A percentile compares a stretch with the other conserved stretches of the same genome.
phyloP scores from a whole-genome alignment of 1,284 basidiomycete species.

The Heterobasidion annosum region DNA sequence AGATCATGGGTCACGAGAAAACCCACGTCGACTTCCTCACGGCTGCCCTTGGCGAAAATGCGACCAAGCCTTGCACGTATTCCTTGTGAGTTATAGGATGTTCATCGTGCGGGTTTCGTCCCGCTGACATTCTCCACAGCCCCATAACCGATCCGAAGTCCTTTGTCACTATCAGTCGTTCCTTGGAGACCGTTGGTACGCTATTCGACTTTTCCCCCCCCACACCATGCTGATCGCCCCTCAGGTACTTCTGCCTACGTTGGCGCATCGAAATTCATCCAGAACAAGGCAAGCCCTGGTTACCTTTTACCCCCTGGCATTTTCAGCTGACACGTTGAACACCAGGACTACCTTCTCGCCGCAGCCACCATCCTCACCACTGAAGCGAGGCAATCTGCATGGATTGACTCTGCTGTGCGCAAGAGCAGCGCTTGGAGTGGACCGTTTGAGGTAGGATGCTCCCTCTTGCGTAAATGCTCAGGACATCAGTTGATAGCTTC shows the following conservation, averaged over 20 bases:
- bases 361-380: conserved; percentile 31
- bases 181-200: conserved; percentile 50
- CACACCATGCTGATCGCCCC: not conserved
- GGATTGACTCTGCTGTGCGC: conserved; percentile 38
- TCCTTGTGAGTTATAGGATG: conserved; percentile 34
- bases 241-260: conserved; percentile 44
- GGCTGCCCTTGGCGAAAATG: conserved; percentile 42
- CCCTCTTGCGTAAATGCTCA: conserved; percentile 11
- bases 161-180: conserved; percentile 43
- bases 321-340: not conserved
- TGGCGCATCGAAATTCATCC: conserved; percentile 39
- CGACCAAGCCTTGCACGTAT: conserved; percentile 49
- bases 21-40: conserved; percentile 30
- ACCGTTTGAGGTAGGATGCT: conserved; percentile 32
- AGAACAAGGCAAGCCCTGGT: conserved; percentile 18
- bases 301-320: not conserved
- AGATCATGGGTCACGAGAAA: conserved; percentile 52
- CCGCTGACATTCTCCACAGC: conserved; percentile 16
- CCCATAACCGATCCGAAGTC: conserved; percentile 33
- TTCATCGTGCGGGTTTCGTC: not conserved
- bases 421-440: conserved; percentile 44
- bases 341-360: conserved; percentile 18
- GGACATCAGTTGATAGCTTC: not conserved
- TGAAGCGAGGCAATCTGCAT: conserved; percentile 40
- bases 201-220: not conserved